Conservation (phyloP, 371 early-diverging fungal genomes). For the Zopfochytrium polystomum region DNA sequence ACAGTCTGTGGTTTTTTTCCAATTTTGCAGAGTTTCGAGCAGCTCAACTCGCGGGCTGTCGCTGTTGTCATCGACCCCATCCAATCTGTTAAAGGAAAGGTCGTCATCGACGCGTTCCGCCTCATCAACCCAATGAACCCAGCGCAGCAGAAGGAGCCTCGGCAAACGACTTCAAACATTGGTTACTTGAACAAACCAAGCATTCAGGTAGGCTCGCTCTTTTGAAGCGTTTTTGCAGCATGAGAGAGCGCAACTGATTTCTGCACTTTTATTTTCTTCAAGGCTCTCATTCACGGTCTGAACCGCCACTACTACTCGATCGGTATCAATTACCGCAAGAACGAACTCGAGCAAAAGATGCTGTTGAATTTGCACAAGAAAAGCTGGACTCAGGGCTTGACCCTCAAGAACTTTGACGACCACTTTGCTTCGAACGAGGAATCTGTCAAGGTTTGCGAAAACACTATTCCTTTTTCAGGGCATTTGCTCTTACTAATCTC, state of each 20-base stretch:
- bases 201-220: conserved; percentile 65
- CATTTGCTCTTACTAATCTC: not conserved
- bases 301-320: conserved; percentile 99
- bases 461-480: not conserved
- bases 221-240: conserved; percentile 2
- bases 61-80: conserved; percentile 99
- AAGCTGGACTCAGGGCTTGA: conserved; percentile 98
- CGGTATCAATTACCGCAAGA: conserved; percentile 98
- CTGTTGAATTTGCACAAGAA: conserved; percentile 97
- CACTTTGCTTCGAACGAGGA: conserved; percentile 79
- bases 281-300: conserved; percentile 97
- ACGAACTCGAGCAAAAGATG: conserved; percentile 99
- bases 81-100: conserved; percentile 99
- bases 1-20: conserved; percentile 12
- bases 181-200: conserved; percentile 99
- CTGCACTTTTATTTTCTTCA: conserved; percentile 12
- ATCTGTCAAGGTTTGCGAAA: conserved; percentile 75
- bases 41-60: conserved; percentile 94
- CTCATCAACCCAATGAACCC: conserved; percentile 89
- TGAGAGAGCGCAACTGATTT: too few species aligned
- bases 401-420: conserved; percentile 76
- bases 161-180: conserved; percentile 98
- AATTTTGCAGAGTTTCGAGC: conserved; percentile 83
- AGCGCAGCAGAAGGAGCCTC: conserved; percentile 93
- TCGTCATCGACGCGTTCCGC: conserved; percentile 99